Conservation (phyloP, 805 yeast genomes). For the Lipomyces mesembrius region DNA sequence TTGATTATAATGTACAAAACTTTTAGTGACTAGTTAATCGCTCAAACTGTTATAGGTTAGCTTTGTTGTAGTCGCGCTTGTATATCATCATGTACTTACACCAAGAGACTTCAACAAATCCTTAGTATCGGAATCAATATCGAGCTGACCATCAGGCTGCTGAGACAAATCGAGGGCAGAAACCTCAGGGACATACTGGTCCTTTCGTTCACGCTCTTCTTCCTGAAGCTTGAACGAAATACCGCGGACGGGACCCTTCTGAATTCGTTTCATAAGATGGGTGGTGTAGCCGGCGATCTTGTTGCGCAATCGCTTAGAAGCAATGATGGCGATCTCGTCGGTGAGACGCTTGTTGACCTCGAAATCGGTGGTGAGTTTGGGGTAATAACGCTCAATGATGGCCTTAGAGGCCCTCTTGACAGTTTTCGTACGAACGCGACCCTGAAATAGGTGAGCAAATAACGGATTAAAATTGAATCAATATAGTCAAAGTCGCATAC, state of each 20-base stretch:
- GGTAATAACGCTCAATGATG: constrained; percentile 99
- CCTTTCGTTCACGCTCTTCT: constrained; percentile 99
- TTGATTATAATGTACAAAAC: constrained; percentile 30
- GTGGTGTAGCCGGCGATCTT: constrained; percentile 99
- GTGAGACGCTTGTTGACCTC: constrained; percentile 99
- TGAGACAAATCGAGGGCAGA: constrained; percentile 95
- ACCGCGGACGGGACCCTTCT: constrained; percentile 99
- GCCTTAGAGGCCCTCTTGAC: constrained; percentile 99
- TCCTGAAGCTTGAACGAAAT: constrained; percentile 99
- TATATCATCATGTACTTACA: constrained; percentile 62
- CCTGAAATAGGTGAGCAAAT: constrained; percentile 56
- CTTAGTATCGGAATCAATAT: constrained; percentile 96
- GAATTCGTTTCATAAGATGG: constrained; percentile 99
- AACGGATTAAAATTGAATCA: not conserved
- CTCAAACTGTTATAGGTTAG: constrained; percentile 40
- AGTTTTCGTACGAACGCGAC: constrained; percentile 99
- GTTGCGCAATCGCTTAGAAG: constrained; percentile 99
- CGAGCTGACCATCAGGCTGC: constrained; percentile 92
- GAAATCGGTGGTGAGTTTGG: constrained; percentile 98
- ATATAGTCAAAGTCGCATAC: constrained; percentile 9
- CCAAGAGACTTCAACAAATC: constrained; percentile 94
- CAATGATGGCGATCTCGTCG: constrained; percentile 97
- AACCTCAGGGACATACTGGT: constrained; percentile 99
- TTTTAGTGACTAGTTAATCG: constrained; percentile 77
- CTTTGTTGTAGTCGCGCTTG: constrained; percentile 37